These are phyloP conservation scores for Pachysandra terminalis DNA, from an alignment of 164 flowering plant species.

Conservation along the genomic window DNA sequence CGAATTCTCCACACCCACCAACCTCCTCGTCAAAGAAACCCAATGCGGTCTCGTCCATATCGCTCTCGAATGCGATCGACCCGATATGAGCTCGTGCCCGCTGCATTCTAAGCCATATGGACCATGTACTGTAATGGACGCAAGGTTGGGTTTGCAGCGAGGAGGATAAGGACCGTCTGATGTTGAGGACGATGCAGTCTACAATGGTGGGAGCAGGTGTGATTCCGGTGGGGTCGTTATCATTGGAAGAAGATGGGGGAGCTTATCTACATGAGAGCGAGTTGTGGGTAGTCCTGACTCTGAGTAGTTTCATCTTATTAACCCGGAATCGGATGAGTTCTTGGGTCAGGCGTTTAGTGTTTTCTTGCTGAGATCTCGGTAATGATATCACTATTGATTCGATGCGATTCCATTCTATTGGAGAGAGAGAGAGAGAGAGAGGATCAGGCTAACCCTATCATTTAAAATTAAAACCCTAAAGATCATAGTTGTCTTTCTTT, in stretches of 20 bases:
- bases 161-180: constrained; percentile 32
- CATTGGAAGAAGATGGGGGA: constrained; percentile 31
- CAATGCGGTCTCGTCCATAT: constrained; percentile 60
- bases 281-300: constrained; percentile 65
- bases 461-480: no score
- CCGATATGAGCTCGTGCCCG: constrained; percentile 35
- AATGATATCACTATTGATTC: no score
- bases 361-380: constrained; percentile 65
- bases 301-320: constrained; percentile 77
- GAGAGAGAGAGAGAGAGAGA: neutral
- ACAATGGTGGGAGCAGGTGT: constrained; percentile 80
- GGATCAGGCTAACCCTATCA: no score
- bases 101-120: constrained; percentile 69
- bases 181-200: constrained; percentile 65
- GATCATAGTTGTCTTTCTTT: no score
- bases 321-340: constrained; percentile 63
- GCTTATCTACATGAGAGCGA: constrained; percentile 77
- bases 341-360: constrained; percentile 77
- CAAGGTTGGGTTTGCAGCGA: constrained; percentile 55
- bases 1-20: constrained; percentile 59
- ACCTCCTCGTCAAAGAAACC: constrained; percentile 69
- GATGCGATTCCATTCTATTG: no score
- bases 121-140: constrained; percentile 66
- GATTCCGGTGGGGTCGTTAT: constrained; percentile 38
- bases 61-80: constrained; percentile 53